Conservation (phyloP, 2,329 filamentous ascomycete genomes). For the Fusarium clavum region DNA sequence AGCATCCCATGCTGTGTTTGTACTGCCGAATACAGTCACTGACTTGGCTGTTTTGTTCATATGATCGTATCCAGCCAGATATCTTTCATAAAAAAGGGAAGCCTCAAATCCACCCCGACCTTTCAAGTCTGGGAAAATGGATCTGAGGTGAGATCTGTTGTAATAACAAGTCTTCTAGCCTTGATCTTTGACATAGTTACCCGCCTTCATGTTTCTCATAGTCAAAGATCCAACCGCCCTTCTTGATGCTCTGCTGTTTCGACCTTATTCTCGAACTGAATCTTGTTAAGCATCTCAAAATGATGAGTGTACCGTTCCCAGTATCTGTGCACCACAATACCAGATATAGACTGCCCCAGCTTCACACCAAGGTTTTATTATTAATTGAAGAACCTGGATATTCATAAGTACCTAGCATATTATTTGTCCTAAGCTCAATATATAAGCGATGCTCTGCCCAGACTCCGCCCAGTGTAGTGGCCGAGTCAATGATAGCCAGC, state of each 20-base stretch:
- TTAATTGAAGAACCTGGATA: constrained; percentile 80
- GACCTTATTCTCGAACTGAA: constrained; percentile 50
- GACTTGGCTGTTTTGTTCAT: constrained; percentile 56
- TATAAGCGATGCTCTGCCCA: constrained; percentile 77
- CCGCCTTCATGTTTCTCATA: constrained; percentile 20
- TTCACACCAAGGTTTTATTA: constrained; percentile 61
- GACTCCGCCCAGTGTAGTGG: constrained; percentile 71
- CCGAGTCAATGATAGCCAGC: constrained; percentile 68
- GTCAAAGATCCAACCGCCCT: constrained; percentile 56
- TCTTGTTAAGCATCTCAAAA: constrained; percentile 46
- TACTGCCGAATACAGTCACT: constrained; percentile 69
- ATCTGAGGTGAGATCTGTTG: constrained; percentile 52
- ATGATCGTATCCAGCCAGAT: constrained; percentile 57
- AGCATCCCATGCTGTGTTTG: constrained; percentile 74
- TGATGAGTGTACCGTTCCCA: constrained; percentile 57
- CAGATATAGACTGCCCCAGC: constrained; percentile 59
- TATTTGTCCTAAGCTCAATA: constrained; percentile 78
- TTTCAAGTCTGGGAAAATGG: constrained; percentile 58
- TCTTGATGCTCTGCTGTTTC: constrained; percentile 56
- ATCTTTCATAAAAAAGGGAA: constrained; percentile 62
- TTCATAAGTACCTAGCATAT: constrained; percentile 78
- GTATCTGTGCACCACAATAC: constrained; percentile 60
- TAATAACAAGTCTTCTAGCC: constrained; percentile 55
- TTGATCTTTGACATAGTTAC: constrained; percentile 47
- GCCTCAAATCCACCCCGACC: constrained; percentile 60